Conservation (phyloP, 2,329 filamentous ascomycete species). For the Neofusicoccum laricinum region DNA sequence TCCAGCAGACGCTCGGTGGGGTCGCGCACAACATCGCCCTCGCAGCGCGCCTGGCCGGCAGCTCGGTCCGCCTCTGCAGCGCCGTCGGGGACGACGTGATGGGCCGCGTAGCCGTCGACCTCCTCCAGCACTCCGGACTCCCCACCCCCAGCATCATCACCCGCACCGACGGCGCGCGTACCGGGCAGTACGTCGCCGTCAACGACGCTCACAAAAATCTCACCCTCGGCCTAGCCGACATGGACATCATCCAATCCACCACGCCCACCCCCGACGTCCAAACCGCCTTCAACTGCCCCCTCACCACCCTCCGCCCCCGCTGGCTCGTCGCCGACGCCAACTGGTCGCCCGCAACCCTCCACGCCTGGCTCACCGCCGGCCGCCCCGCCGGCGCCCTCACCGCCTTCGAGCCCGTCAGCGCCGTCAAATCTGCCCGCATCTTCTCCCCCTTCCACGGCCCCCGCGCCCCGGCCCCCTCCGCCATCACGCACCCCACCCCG, state of each 20-base stretch:
- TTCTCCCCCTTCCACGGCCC: constrained; percentile 46
- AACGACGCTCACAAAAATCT: constrained; percentile 83
- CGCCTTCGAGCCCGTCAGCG: constrained; percentile 87
- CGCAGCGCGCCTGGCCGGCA: constrained; percentile 70
- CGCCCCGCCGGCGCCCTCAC: constrained; percentile 57
- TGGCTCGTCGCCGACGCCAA: constrained; percentile 81
- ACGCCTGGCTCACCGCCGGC: constrained; percentile 64
- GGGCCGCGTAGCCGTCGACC: constrained; percentile 68
- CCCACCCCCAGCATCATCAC: constrained; percentile 59
- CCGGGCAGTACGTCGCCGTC: constrained; percentile 87
- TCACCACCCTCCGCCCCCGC: constrained; percentile 57
- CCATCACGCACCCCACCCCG: constrained; percentile 55
- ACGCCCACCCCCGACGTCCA: constrained; percentile 15
- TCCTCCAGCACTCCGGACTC: constrained; percentile 61
- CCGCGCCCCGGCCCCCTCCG: constrained; percentile 23
- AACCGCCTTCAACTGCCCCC: constrained; percentile 47
- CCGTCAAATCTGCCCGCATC: constrained; percentile 69
- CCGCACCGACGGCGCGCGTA: constrained; percentile 50
- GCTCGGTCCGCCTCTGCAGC: constrained; percentile 70
- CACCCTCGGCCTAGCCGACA: constrained; percentile 92
- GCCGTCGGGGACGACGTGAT: constrained; percentile 76
- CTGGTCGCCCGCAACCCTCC: constrained; percentile 67
- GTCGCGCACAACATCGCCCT: constrained; percentile 90
- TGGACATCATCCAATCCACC: constrained; percentile 69
- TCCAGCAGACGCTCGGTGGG: constrained; percentile 81